A percentile compares a stretch with the other conserved stretches of the same genome.
Conservation (phyloP, 257 asterid genomes). For the Echium plantagineum region DNA sequence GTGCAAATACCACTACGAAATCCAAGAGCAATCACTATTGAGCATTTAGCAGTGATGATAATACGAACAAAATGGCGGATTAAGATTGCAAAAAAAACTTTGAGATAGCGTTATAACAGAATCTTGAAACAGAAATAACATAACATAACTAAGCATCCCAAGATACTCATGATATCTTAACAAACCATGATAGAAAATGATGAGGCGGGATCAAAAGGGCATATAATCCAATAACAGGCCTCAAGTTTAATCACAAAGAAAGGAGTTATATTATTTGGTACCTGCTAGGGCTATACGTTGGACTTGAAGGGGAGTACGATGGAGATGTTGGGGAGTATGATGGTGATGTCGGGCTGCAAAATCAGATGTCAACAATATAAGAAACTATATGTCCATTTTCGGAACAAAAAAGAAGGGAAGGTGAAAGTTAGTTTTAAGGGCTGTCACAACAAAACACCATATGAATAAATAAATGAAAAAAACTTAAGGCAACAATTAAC, state of each 20-base stretch:
- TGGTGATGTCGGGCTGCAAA: slow-evolving; percentile 92
- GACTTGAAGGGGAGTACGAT: slow-evolving; percentile 88
- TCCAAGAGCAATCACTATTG: background rate
- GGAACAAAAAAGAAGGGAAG: background rate
- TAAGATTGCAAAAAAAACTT: no score
- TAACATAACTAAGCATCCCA: no score
- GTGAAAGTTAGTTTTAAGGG: no score
- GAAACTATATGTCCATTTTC: background rate
- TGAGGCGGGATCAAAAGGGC: no score
- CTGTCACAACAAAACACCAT: background rate
- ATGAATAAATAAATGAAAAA: background rate
- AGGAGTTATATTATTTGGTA: slow-evolving; percentile 13
- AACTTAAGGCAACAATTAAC: background rate
- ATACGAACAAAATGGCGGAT: no score
- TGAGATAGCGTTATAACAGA: no score
- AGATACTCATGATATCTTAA: no score
- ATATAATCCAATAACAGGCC: no score
- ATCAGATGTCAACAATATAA: slow-evolving; percentile 4
- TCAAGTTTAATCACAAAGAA: background rate
- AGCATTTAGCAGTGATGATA: no score
- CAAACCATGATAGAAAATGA: no score
- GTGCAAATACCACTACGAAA: background rate
- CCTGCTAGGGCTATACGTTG: slow-evolving; percentile 97
- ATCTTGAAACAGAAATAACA: no score
- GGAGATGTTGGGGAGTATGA: slow-evolving; percentile 92